Percentiles rank a stretch among this genome's conserved stretches.
These are phyloP conservation scores for Spiromastix sp. DNA, from an alignment of 2,329 filamentous ascomycete genomes.

Conservation along the genomic window DNA sequence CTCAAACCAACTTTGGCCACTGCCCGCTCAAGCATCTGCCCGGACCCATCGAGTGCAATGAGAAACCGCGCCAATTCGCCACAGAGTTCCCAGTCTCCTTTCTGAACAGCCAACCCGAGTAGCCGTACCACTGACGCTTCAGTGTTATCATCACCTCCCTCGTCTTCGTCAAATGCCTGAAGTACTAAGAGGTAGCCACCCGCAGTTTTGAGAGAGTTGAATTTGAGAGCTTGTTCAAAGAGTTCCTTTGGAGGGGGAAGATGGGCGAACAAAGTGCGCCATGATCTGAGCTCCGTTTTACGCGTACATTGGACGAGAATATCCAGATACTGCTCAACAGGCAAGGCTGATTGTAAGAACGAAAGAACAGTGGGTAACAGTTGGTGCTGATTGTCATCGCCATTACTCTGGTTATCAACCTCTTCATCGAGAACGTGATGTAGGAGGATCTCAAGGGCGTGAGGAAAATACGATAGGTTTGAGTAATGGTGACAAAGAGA, in stretches of 20 bases:
- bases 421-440: constrained; percentile 93
- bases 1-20: constrained; percentile 28
- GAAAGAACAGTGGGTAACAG: constrained; percentile 44
- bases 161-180: constrained; percentile 57
- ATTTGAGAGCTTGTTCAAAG: constrained; percentile 82
- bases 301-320: constrained; percentile 94
- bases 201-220: constrained; percentile 83
- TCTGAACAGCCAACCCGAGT: constrained; percentile 67
- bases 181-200: constrained; percentile 93
- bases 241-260: constrained; percentile 82
- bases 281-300: constrained; percentile 91
- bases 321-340: constrained; percentile 65
- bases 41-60: constrained; percentile 80
- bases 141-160: constrained; percentile 41
- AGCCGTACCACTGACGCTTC: constrained; percentile 59
- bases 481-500: constrained; percentile 77
- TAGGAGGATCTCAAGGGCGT: constrained; percentile 82
- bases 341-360: constrained; percentile 61
- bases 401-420: constrained; percentile 52
- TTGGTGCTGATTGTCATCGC: constrained; percentile 13
- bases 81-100: constrained; percentile 90
- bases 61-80: constrained; percentile 92
- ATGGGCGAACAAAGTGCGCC: constrained; percentile 87
- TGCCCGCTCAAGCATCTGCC: constrained; percentile 55
- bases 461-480: constrained; percentile 79